Evolutionary conservation across 306 rosid genomes (phyloP).

Genomic region (Quercus cerris): DNA sequence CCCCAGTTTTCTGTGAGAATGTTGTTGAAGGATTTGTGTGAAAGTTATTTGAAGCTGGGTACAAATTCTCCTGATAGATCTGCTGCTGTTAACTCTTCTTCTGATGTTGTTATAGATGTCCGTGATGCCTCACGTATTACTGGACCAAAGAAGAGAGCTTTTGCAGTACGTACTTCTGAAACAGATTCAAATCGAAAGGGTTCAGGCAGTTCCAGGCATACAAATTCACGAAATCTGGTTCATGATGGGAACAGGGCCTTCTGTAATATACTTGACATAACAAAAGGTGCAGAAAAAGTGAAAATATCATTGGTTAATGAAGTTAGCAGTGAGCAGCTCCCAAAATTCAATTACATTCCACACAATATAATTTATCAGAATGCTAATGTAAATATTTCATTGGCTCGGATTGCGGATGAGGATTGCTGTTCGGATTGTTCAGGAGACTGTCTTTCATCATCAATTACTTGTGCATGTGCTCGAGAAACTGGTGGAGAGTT

Average conservation of each 20-base stretch:
- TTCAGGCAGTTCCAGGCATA: conserved; percentile 19
- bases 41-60: conserved; percentile 34
- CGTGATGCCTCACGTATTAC: background rate
- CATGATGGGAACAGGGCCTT: conserved; percentile 19
- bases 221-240: conserved; percentile 9
- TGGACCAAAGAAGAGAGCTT: conserved; percentile 1
- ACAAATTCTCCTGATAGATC: background rate
- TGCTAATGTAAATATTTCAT: conserved; percentile 71
- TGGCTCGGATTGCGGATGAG: conserved; percentile 83
- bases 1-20: conserved; percentile 32
- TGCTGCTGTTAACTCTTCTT: background rate
- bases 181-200: conserved; percentile 11
- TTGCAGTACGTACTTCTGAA: background rate
- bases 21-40: conserved; percentile 38
- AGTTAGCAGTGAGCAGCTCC: conserved; percentile 46
- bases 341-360: conserved; percentile 74
- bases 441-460: conserved; percentile 64
- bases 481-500: conserved; percentile 94
- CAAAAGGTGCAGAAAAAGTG: conserved; percentile 75
- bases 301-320: conserved; percentile 62
- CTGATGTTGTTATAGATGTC: background rate
- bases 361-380: conserved; percentile 60
- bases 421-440: conserved; percentile 70
- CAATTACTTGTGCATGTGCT: conserved; percentile 89
- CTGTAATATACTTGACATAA: conserved; percentile 41